Conservation (phyloP, 371 early-diverging fungal genomes). For the Coemansia sp. region DNA sequence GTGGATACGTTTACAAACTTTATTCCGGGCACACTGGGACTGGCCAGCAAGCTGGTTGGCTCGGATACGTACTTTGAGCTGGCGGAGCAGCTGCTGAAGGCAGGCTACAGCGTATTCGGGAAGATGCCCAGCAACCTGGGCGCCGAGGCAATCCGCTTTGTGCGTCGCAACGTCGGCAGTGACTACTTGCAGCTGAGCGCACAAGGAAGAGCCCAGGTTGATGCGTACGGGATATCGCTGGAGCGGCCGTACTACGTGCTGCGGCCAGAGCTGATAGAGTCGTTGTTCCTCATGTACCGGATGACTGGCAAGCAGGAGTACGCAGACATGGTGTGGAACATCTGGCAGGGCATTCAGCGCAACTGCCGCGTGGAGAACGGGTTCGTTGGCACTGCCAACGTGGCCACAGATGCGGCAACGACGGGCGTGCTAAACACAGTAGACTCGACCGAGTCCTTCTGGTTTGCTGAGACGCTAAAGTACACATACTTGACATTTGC, state of each 20-base stretch:
- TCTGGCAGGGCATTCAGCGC: constrained; percentile 81
- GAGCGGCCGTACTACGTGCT: constrained; percentile 51
- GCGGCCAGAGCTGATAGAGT: constrained; percentile 89
- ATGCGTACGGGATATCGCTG: constrained; percentile 31
- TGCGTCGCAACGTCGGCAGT: constrained; percentile 34
- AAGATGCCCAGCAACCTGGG: constrained; percentile 41
- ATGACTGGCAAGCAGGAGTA: constrained; percentile 72
- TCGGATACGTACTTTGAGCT: constrained; percentile 36
- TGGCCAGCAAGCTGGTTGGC: constrained; percentile 40
- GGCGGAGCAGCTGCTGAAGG: constrained; percentile 41
- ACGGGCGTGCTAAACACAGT: constrained; percentile 54
- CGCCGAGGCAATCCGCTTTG: constrained; percentile 68
- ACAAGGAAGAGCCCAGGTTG: constrained; percentile 9
- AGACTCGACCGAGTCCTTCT: constrained; percentile 62
- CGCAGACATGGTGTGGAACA: constrained; percentile 84
- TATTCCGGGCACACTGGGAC: constrained; percentile 47
- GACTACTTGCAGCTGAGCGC: constrained; percentile 16
- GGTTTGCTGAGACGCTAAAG: constrained; percentile 82
- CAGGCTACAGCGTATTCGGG: constrained; percentile 39
- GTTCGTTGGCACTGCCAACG: constrained; percentile 74
- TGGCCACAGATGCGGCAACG: constrained; percentile 54
- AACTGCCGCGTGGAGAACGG: constrained; percentile 71
- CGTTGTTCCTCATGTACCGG: constrained; percentile 77
- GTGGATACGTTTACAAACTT: constrained; percentile 49
- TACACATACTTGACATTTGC: constrained; percentile 79